These are phyloP conservation scores for Magnolia changhungtana DNA, from an alignment of 164 flowering plant genomes.

Conservation along the genomic window DNA sequence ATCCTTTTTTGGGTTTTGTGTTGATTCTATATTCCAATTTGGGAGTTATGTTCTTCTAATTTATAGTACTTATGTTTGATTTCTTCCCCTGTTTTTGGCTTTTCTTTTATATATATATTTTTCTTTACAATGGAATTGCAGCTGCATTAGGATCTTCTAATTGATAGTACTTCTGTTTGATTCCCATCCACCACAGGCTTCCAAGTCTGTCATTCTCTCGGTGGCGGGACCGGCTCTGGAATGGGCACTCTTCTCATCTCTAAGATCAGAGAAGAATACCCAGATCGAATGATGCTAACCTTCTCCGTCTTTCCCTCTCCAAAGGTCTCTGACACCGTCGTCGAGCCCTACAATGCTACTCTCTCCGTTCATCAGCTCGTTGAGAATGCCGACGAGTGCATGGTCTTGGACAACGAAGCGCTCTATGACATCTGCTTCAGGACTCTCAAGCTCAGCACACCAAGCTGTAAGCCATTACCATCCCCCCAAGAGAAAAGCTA, in stretches of 20 bases:
- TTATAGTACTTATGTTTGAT: background rate
- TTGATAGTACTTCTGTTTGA: too few relatives aligned
- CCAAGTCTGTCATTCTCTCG: slow-evolving; percentile 27
- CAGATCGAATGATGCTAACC: slow-evolving; percentile 29
- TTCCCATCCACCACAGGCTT: slow-evolving; percentile 10
- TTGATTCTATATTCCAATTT: background rate
- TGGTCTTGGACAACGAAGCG: slow-evolving; percentile 28
- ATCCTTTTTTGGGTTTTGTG: too few relatives aligned
- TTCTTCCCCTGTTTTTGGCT: background rate
- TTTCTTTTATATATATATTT: background rate
- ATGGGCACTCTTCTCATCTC: slow-evolving; percentile 28
- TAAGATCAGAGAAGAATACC: slow-evolving; percentile 27
- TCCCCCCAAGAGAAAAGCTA: background rate
- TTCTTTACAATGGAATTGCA: too few relatives aligned
- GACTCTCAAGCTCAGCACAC: slow-evolving; percentile 25
- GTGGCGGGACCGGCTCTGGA: slow-evolving; percentile 28
- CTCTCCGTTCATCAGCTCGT: slow-evolving; percentile 27
- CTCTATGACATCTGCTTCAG: slow-evolving; percentile 28
- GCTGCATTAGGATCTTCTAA: too few relatives aligned
- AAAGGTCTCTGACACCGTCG: slow-evolving; percentile 26
- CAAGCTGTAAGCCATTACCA: slow-evolving; percentile 22
- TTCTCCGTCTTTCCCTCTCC: slow-evolving; percentile 30
- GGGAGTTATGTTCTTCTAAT: background rate
- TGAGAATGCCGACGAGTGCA: slow-evolving; percentile 28
- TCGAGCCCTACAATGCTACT: slow-evolving; percentile 26